Percentiles rank a stretch among this genome's conserved stretches.
These are phyloP conservation scores for Scedosporium apiospermum DNA, from an alignment of 2,329 filamentous ascomycete species.

Conservation along the genomic window DNA sequence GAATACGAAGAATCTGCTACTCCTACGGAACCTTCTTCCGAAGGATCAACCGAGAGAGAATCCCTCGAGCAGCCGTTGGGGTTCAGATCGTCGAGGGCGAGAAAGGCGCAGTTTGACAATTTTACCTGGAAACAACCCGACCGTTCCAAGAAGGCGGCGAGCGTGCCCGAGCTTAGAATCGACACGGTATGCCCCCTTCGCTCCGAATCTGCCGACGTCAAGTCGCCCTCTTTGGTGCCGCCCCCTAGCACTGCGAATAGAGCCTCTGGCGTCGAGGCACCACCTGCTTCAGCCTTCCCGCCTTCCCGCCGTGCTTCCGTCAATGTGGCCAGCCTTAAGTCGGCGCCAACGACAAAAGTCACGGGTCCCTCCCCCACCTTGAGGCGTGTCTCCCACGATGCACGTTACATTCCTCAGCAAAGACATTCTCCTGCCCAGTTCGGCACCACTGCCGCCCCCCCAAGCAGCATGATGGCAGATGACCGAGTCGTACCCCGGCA, in stretches of 20 bases:
- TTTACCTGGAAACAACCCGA: neutral
- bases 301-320: neutral
- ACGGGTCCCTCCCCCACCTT: slow-evolving; percentile 5
- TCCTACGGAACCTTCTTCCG: neutral
- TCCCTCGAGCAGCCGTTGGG: neutral
- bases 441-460: slow-evolving; percentile 37
- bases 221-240: no score
- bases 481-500: neutral
- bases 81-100: neutral
- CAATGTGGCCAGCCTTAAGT: slow-evolving; percentile 3
- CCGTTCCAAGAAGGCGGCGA: neutral
- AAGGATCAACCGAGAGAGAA: neutral
- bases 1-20: neutral
- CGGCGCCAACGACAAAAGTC: slow-evolving; percentile 9
- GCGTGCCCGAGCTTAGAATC: neutral
- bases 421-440: slow-evolving; percentile 43
- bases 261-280: no score
- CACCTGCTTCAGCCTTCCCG: neutral
- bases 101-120: neutral
- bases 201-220: neutral
- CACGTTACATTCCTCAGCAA: slow-evolving; percentile 36
- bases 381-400: slow-evolving; percentile 9
- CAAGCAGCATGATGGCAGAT: slow-evolving; percentile 17
- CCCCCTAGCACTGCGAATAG: no score
- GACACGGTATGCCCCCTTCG: slow-evolving; percentile 6